Evolutionary conservation across 805 yeast genomes (phyloP).

Genomic region (baker's yeast (Saccharomyces cerevisiae)): DNA sequence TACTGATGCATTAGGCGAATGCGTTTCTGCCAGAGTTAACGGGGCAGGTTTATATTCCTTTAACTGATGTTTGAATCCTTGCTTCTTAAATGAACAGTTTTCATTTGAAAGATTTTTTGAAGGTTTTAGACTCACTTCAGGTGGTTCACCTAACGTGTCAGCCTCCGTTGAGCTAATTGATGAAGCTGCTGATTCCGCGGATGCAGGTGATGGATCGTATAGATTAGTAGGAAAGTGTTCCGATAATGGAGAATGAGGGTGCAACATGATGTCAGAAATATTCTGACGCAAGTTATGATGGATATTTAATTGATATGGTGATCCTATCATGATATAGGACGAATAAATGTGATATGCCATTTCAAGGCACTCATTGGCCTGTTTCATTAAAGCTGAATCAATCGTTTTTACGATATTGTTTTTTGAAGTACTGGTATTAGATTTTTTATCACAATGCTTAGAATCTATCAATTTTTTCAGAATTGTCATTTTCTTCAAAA

Average conservation of each 20-base stretch:
- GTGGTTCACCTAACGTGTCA: background rate
- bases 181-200: background rate
- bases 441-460: slow-evolving; percentile 7
- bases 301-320: slow-evolving; percentile 66
- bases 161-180: background rate
- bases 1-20: background rate
- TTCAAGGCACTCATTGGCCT: slow-evolving; percentile 50
- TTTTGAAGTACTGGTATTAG: slow-evolving; percentile 5
- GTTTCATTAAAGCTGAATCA: slow-evolving; percentile 34
- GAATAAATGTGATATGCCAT: slow-evolving; percentile 58
- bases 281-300: slow-evolving; percentile 43
- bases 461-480: slow-evolving; percentile 35
- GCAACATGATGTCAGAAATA: slow-evolving; percentile 35
- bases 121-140: background rate
- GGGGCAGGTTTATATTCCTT: slow-evolving; percentile 4
- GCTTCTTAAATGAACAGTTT: background rate
- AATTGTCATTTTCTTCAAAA: slow-evolving; percentile 39
- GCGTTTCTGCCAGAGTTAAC: background rate
- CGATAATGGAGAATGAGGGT: slow-evolving; percentile 31
- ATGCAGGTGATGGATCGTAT: background rate
- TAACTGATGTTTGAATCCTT: background rate
- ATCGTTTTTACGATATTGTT: slow-evolving; percentile 27
- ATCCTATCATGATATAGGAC: slow-evolving; percentile 53
- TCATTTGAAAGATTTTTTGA: background rate
- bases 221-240: slow-evolving; percentile 1